Percentiles rank a stretch among this genome's conserved stretches.
phyloP scores from a whole-genome alignment of 2,329 filamentous ascomycete genomes.

The Aspergillus brunneoviolaceus region DNA sequence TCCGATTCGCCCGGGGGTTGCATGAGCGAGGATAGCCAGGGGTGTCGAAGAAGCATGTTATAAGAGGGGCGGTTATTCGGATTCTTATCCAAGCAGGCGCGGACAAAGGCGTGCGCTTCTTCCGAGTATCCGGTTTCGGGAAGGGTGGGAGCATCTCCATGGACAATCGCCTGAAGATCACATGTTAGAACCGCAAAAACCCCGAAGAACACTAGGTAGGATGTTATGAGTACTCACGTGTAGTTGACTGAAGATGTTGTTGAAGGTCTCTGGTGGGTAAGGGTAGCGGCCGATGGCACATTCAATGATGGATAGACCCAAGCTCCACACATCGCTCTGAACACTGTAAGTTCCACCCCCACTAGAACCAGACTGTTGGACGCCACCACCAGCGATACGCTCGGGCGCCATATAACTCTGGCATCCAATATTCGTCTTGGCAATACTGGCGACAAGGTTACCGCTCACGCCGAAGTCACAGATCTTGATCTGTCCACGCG shows the following conservation, averaged over 20 bases:
- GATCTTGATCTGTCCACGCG: slow-evolving; percentile 88
- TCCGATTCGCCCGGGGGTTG: slow-evolving; percentile 74
- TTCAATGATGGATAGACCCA: slow-evolving; percentile 92
- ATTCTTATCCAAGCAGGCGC: slow-evolving; percentile 86
- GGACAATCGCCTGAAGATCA: slow-evolving; percentile 78
- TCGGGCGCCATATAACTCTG: slow-evolving; percentile 99
- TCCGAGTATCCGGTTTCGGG: slow-evolving; percentile 76
- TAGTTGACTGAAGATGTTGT: slow-evolving; percentile 96
- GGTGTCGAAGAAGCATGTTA: slow-evolving; percentile 80
- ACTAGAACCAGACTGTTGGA: slow-evolving; percentile 67
- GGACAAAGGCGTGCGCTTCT: slow-evolving; percentile 80
- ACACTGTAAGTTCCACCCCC: slow-evolving; percentile 90
- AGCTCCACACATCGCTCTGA: slow-evolving; percentile 96
- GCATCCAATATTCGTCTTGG: slow-evolving; percentile 97
- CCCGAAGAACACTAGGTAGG: background rate
- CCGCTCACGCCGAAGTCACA: slow-evolving; percentile 98
- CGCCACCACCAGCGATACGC: slow-evolving; percentile 82
- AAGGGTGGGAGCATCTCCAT: slow-evolving; percentile 89
- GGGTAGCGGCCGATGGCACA: slow-evolving; percentile 93
- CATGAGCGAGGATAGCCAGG: slow-evolving; percentile 76
- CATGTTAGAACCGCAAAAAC: slow-evolving; percentile 1
- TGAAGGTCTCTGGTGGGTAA: slow-evolving; percentile 94
- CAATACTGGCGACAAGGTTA: slow-evolving; percentile 94
- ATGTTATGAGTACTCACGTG: slow-evolving; percentile 66
- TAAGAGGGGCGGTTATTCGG: slow-evolving; percentile 93